Conservation (phyloP, 192 early-diverging fungal genomes). For the Backusella westeae region DNA sequence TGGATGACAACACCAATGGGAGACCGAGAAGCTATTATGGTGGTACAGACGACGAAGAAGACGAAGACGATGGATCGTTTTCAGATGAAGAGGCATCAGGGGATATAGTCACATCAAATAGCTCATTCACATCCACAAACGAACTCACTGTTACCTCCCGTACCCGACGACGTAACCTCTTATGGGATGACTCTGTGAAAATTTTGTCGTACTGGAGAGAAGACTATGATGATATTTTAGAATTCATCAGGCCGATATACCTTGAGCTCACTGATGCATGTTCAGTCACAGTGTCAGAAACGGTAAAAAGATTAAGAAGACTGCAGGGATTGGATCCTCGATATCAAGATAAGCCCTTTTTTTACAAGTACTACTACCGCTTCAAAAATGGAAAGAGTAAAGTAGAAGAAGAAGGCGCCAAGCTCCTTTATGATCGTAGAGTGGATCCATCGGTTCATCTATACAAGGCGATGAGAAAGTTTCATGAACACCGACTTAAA, state of each 20-base stretch:
- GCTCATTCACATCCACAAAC: neutral
- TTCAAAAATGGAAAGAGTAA: neutral
- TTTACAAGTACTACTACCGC: conserved; percentile 11
- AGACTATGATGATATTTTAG: conserved; percentile 23
- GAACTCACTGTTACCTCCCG: neutral
- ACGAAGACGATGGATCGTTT: neutral
- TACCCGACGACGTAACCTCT: neutral
- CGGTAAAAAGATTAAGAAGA: conserved; percentile 15
- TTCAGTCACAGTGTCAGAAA: conserved; percentile 17
- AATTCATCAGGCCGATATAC: conserved; percentile 11
- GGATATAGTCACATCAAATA: neutral
- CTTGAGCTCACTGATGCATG: conserved; percentile 20
- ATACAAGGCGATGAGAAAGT: conserved; percentile 20
- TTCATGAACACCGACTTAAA: conserved; percentile 14
- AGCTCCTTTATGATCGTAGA: neutral
- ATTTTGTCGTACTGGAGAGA: conserved; percentile 6
- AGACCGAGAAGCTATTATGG: conserved; percentile 10
- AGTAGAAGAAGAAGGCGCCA: neutral
- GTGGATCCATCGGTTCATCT: conserved; percentile 19
- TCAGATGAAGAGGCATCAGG: neutral
- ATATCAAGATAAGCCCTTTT: conserved; percentile 20
- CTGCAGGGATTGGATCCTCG: conserved; percentile 24
- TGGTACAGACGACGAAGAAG: conserved; percentile 6
- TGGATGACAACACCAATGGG: neutral
- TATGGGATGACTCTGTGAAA: conserved; percentile 11